Evolutionary conservation across 2,329 filamentous ascomycete genomes (phyloP).

Genomic region (Geosmithia morbida): DNA sequence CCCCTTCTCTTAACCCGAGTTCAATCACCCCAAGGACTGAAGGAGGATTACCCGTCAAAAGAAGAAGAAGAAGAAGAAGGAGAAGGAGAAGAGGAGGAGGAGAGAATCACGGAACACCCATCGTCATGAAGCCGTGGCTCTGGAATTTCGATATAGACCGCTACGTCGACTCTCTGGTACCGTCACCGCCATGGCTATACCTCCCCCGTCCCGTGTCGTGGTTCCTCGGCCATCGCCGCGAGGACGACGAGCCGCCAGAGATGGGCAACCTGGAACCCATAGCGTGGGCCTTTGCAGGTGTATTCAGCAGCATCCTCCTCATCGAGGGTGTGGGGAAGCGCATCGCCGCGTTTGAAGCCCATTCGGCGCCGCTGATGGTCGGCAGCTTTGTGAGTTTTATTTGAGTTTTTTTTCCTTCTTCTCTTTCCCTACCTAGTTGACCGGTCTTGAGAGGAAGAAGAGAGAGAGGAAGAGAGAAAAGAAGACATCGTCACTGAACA

Average conservation of each 20-base stretch:
- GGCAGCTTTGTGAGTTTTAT: slow-evolving; percentile 49
- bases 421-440: too few relatives aligned
- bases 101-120: background rate
- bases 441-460: too few relatives aligned
- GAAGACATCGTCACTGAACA: too few relatives aligned
- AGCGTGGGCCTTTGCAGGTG: slow-evolving; percentile 50
- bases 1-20: too few relatives aligned
- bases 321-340: slow-evolving; percentile 42
- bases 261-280: slow-evolving; percentile 44
- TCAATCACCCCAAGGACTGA: too few relatives aligned
- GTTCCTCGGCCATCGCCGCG: slow-evolving; percentile 49
- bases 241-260: slow-evolving; percentile 13
- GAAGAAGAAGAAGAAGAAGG: too few relatives aligned
- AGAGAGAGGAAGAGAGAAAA: too few relatives aligned
- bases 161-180: slow-evolving; percentile 58
- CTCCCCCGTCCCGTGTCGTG: slow-evolving; percentile 53
- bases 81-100: too few relatives aligned
- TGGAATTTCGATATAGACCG: slow-evolving; percentile 62
- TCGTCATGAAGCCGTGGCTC: slow-evolving; percentile 1
- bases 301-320: slow-evolving; percentile 44
- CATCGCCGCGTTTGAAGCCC: slow-evolving; percentile 35
- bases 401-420: too few relatives aligned
- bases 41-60: too few relatives aligned
- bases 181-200: slow-evolving; percentile 45
- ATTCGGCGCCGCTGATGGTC: slow-evolving; percentile 45